These are phyloP conservation scores for Magnusiomyces fungicola DNA, from an alignment of 1,139 yeast species.

Conservation along the genomic window DNA sequence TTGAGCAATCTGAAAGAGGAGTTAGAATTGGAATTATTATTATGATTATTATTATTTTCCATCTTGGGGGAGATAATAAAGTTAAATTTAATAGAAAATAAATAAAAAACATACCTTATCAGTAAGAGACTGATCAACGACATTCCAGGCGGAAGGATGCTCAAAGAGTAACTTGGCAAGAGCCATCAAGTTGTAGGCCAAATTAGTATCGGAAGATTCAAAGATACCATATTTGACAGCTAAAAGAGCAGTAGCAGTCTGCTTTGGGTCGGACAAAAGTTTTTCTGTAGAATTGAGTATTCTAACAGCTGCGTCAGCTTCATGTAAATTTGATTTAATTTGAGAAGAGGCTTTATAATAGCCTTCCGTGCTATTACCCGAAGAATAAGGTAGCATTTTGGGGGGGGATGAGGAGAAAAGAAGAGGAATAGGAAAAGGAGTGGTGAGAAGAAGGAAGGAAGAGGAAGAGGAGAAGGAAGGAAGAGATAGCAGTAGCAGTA, in stretches of 20 bases:
- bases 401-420: not conserved
- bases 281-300: slow-evolving; percentile 17
- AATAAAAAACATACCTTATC: slow-evolving; percentile 18
- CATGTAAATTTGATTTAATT: not conserved
- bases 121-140: slow-evolving; percentile 25
- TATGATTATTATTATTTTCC: not conserved
- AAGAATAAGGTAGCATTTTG: slow-evolving; percentile 7
- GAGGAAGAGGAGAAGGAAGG: not conserved
- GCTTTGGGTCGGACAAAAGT: slow-evolving; percentile 26
- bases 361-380: slow-evolving; percentile 4
- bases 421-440: not conserved
- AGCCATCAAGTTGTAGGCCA: slow-evolving; percentile 24
- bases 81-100: not conserved
- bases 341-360: not conserved
- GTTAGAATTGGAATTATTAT: not conserved
- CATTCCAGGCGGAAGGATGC: slow-evolving; percentile 25
- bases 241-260: slow-evolving; percentile 27
- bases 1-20: slow-evolving; percentile 11
- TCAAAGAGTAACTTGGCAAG: slow-evolving; percentile 22
- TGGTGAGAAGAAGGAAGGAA: not conserved
- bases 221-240: slow-evolving; percentile 28
- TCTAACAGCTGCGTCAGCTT: slow-evolving; percentile 11
- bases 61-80: not conserved
- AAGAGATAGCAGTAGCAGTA: too few species aligned
- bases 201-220: slow-evolving; percentile 23